Percentiles rank a stretch among this genome's conserved stretches.
phyloP scores from a whole-genome alignment of 805 yeast genomes.

The Sungouiella blattae region DNA sequence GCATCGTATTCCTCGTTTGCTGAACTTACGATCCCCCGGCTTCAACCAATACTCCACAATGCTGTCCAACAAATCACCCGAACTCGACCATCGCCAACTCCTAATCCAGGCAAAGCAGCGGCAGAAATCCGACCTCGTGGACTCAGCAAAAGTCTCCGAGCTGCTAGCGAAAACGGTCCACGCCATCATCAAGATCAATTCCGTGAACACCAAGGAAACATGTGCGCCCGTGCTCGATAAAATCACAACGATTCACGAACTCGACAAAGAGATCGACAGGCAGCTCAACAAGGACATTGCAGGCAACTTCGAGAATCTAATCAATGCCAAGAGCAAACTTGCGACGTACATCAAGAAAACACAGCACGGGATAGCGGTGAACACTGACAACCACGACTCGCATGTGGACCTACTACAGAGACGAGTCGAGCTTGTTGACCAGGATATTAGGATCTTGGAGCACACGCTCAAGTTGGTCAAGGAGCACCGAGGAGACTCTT shows the following conservation, averaged over 20 bases:
- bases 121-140: conserved; percentile 26
- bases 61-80: conserved; percentile 1
- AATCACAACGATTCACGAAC: conserved; percentile 38
- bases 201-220: conserved; percentile 12
- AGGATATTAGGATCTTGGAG: conserved; percentile 69
- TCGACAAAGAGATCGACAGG: conserved; percentile 34
- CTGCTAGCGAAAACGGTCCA: conserved; percentile 23
- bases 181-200: conserved; percentile 24
- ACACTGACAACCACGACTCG: conserved; percentile 3
- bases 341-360: conserved; percentile 5
- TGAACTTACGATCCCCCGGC: too few species aligned
- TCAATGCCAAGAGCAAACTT: conserved; percentile 10
- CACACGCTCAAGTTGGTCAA: conserved; percentile 34
- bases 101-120: conserved; percentile 32
- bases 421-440: conserved; percentile 67
- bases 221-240: conserved; percentile 26
- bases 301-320: conserved; percentile 13
- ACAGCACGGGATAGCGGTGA: conserved; percentile 10
- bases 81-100: conserved; percentile 23
- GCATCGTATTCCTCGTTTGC: too few species aligned
- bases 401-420: conserved; percentile 16
- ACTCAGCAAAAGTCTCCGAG: conserved; percentile 23
- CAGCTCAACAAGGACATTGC: conserved; percentile 35
- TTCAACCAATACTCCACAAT: too few species aligned
- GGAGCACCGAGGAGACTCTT: conserved; percentile 2